phyloP scores from a whole-genome alignment of 2,329 filamentous ascomycete genomes.

The Verruconis gallopava region DNA sequence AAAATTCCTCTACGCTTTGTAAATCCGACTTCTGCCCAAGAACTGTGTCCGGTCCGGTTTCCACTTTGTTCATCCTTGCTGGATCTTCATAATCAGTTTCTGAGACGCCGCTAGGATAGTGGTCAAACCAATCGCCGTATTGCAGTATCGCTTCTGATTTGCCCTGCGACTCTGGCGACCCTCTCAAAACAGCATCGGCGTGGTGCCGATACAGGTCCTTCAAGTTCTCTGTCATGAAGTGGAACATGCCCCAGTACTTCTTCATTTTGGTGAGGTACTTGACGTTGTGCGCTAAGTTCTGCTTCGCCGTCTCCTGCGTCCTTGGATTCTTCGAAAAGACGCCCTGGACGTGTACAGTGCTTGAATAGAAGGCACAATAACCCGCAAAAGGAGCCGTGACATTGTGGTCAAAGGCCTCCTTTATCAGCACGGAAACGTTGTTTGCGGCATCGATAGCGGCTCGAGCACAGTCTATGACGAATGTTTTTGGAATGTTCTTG shows the following conservation, averaged over 20 bases:
- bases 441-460: conserved; percentile 75
- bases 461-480: conserved; percentile 60
- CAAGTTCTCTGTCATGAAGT: conserved; percentile 87
- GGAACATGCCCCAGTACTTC: conserved; percentile 96
- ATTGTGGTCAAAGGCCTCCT: conserved; percentile 65
- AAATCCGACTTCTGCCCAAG: conserved; percentile 79
- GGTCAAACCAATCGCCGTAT: conserved; percentile 95
- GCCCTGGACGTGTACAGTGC: conserved; percentile 85
- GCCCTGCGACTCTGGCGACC: conserved; percentile 30
- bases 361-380: conserved; percentile 87
- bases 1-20: conserved; percentile 92
- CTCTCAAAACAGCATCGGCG: conserved; percentile 64
- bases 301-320: conserved; percentile 66
- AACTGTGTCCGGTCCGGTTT: conserved; percentile 74
- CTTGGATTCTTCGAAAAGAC: conserved; percentile 74
- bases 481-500: conserved; percentile 61
- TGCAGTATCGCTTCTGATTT: conserved; percentile 57
- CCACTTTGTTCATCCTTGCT: conserved; percentile 58
- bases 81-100: conserved; percentile 73
- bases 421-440: conserved; percentile 71
- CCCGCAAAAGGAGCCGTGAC: conserved; percentile 86
- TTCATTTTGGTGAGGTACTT: conserved; percentile 91
- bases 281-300: conserved; percentile 75
- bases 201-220: conserved; percentile 79
- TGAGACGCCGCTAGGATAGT: conserved; percentile 84